Evolutionary conservation across 1,284 basidiomycete species (phyloP), one percentile per base, ranked within the genome.

Genomic region (Cryptococcus sp.): DNA sequence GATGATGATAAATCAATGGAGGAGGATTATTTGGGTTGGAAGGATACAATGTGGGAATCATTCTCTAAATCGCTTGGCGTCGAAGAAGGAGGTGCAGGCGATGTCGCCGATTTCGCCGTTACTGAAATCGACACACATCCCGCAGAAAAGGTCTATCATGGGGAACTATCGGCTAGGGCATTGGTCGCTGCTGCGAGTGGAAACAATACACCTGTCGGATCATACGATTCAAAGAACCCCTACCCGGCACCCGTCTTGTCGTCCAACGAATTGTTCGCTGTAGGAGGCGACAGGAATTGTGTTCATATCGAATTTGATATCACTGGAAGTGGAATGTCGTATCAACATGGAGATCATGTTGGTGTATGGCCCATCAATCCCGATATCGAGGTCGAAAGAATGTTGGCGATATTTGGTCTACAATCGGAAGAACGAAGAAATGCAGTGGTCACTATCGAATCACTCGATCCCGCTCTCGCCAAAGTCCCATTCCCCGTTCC

Each of bases 1-100:
- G 94, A 98, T 69, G 94, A 98, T 72, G 94, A 98, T 77, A 96
- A 96, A 80, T 92, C 88, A 70, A 94, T 98, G 90, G 94, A 98
- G 75, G 96, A 98, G 78, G 94, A 98, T 77, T 98, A 98, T 73
- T 82, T 98, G n/a, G 91, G 90, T 60, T 98, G 94, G 94, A 98
- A 98, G 76, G 94, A 98, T 72, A 82, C 80, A 64, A 93, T 97
- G 91, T 97, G 92, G 85, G 85, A 87, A 43, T 83, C 85, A 4
- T 90, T 98, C 55, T 82, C 91, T 24, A 75, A 81, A 58, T 81
- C 82, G 45, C 82, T 97, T 80, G 81, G 82, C 57, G 89, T 97
- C 52, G 92, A 98, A 74, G 94, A 98, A 75, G 94, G 96, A 52
- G 90, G 91, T 63, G 91, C 91, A 51, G 91, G 90, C 54, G 94